Conservation (phyloP, 352 stramenopile species). For the Phytophthora pistaciae region DNA sequence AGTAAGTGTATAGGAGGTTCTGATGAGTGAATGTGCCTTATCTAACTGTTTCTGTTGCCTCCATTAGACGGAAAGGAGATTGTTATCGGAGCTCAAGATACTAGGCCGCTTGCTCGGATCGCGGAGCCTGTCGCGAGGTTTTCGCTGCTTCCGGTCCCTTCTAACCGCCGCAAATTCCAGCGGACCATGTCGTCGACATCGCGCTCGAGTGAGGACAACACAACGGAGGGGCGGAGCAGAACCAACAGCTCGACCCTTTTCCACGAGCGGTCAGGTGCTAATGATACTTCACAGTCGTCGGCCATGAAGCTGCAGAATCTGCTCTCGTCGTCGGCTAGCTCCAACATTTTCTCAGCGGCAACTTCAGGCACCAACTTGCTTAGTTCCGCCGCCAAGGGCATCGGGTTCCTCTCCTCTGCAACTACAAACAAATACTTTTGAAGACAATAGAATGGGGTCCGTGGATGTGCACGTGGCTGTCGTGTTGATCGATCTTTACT, state of each 20-base stretch:
- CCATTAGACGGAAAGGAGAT: conserved; percentile 79
- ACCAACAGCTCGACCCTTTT: conserved; percentile 50
- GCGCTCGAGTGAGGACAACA: conserved; percentile 40
- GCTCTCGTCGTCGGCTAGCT: conserved; percentile 68
- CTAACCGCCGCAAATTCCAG: conserved; percentile 61
- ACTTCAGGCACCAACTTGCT: conserved; percentile 69
- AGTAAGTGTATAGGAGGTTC: conserved; percentile 41
- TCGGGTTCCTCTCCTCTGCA: conserved; percentile 84
- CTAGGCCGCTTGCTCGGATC: conserved; percentile 70
- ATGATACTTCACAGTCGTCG: conserved; percentile 48
- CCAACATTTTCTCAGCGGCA: conserved; percentile 74
- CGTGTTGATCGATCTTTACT: conserved; percentile 31
- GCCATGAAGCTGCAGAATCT: conserved; percentile 72
- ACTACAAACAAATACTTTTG: conserved; percentile 78
- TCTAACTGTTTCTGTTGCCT: conserved; percentile 28
- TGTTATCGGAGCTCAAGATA: conserved; percentile 73
- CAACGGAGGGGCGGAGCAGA: conserved; percentile 32
- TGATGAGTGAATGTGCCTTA: not conserved
- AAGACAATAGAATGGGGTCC: conserved; percentile 24
- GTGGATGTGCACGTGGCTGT: conserved; percentile 3
- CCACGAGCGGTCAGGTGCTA: conserved; percentile 39
- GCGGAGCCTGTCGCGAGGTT: conserved; percentile 83
- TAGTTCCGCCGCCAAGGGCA: conserved; percentile 81
- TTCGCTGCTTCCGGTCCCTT: conserved; percentile 79
- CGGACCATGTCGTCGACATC: conserved; percentile 45